These are phyloP conservation scores for Jasminum sambac DNA, from an alignment of 257 asterid genomes.

Conservation along the genomic window DNA sequence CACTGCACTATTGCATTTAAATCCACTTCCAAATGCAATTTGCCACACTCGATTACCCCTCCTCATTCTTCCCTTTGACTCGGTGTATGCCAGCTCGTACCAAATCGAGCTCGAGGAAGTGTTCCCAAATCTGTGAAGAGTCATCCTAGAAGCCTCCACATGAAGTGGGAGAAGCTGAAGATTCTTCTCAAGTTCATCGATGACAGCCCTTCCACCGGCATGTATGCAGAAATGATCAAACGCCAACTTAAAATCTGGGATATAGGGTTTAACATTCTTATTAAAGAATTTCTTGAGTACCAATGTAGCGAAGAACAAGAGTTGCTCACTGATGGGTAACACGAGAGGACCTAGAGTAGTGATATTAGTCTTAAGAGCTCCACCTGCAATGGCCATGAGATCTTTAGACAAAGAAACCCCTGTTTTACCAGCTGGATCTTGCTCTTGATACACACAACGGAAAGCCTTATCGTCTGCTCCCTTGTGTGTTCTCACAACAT, in stretches of 20 bases:
- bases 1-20: slow-evolving; percentile 71
- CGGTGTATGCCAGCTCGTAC: slow-evolving; percentile 70
- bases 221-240: slow-evolving; percentile 82
- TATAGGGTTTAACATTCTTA: slow-evolving; percentile 49
- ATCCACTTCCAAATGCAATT: slow-evolving; percentile 79
- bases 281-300: slow-evolving; percentile 39
- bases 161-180: slow-evolving; percentile 55
- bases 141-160: slow-evolving; percentile 75
- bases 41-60: slow-evolving; percentile 71
- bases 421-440: slow-evolving; percentile 49
- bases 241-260: slow-evolving; percentile 64
- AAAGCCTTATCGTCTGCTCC: slow-evolving; percentile 63
- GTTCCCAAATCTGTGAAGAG: slow-evolving; percentile 72
- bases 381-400: slow-evolving; percentile 69
- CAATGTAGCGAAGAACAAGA: slow-evolving; percentile 48
- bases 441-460: slow-evolving; percentile 55
- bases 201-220: slow-evolving; percentile 81
- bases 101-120: slow-evolving; percentile 82
- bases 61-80: slow-evolving; percentile 63
- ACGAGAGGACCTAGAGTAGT: slow-evolving; percentile 68
- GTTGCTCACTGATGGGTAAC: slow-evolving; percentile 60
- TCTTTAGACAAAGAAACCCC: slow-evolving; percentile 65
- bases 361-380: slow-evolving; percentile 58
- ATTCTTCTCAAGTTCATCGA: slow-evolving; percentile 72
- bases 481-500: slow-evolving; percentile 57